Base-by-base conservation (phyloP, 2,329 filamentous ascomycete genomes). In the Cytospora schulzeri region DNA sequence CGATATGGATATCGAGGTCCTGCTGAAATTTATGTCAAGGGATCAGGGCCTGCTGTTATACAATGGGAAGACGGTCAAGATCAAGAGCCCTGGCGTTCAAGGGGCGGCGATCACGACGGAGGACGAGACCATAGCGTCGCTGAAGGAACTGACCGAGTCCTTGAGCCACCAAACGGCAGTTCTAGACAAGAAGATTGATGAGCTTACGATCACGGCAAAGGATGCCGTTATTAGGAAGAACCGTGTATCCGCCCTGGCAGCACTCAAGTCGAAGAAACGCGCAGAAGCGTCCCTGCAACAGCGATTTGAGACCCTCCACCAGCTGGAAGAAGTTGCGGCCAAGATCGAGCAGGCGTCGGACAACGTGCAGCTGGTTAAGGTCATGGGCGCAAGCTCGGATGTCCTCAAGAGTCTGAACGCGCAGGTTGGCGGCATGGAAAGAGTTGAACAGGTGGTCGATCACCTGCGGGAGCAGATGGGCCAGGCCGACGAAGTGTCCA, bases 321-420 rank as follows among this genome's bases (percentile, higher is more conserved):
- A 97, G 76, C 83, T 99, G 1, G 93, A 98, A 76, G 88, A 91
- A 67, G 88, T 96, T 0, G 91, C 92, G 61, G 77, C 83, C n/a
- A 91, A 89, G 72, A 91, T 99, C 60, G 89, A 97, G 74, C 88
- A 94, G 75, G 95, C 95, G 0, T 84, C 88, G 0, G 91, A 93
- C 75, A 91, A 97, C 68, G 87, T 96, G 11, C 90, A 92, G 70
- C 85, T 97, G 17, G 87, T 98, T 11, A 85, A 85, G 66, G 89
- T 93, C 7, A 93, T 99, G 89, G 87, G 92, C 72, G 85, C 88
- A 19, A 92, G 91, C 67, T 86, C 90, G 0, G 83, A 83, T 38
- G 92, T 91, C 1, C 82, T 99, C 38, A 84, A 85, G 69, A 82
- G 80, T 29, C 81, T 99, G 33, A 93, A 97, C 73, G 82, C 85